Percentiles rank a stretch among this genome's conserved stretches.
phyloP scores from a whole-genome alignment of 2,329 filamentous ascomycete genomes.

The Aspergillus ochraceoroseus region DNA sequence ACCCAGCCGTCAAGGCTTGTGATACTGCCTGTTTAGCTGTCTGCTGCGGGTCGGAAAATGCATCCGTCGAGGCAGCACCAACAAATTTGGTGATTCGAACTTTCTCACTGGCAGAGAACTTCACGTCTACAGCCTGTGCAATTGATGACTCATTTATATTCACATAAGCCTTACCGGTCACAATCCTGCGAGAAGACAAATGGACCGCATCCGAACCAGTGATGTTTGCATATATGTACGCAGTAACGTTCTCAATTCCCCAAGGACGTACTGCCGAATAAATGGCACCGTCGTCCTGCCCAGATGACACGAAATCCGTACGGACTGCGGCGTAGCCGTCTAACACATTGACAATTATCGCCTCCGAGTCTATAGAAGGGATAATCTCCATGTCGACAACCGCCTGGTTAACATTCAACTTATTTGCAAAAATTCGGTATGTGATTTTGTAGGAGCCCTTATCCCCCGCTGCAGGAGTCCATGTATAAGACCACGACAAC shows the following conservation, averaged over 20 bases:
- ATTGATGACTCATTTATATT: conserved; percentile 59
- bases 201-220: conserved; percentile 40
- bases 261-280: conserved; percentile 61
- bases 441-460: conserved; percentile 52
- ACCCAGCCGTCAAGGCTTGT: conserved; percentile 51
- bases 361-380: conserved; percentile 50
- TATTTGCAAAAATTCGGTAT: conserved; percentile 64
- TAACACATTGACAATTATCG: conserved; percentile 61
- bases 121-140: conserved; percentile 55
- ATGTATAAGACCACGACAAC: conserved; percentile 61
- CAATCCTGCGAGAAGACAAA: conserved; percentile 41
- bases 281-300: conserved; percentile 53
- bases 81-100: conserved; percentile 62
- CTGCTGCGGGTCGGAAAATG: conserved; percentile 55
- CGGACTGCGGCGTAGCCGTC: conserved; percentile 65
- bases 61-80: conserved; percentile 64
- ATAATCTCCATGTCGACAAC: conserved; percentile 58
- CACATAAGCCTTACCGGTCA: conserved; percentile 48
- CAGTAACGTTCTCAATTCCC: conserved; percentile 59
- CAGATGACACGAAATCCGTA: conserved; percentile 55
- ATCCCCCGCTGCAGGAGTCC: conserved; percentile 53
- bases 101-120: conserved; percentile 50
- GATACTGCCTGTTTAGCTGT: conserved; percentile 54
- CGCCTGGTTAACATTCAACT: conserved; percentile 58
- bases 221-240: conserved; percentile 51